Base-by-base conservation (phyloP, 176 grass and related monocot genomes). In the Avena eriantha region DNA sequence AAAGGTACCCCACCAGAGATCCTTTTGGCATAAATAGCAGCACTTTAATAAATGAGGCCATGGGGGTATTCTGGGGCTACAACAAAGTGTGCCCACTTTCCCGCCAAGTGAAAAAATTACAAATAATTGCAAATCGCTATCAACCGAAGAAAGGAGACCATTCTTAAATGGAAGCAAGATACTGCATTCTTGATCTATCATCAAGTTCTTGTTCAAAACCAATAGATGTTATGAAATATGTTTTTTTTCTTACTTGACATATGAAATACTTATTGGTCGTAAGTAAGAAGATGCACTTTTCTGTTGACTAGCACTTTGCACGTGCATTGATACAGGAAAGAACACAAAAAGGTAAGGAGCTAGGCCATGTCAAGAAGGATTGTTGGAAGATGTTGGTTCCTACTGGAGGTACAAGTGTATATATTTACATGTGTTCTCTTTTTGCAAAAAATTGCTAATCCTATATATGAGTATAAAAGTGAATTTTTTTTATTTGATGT, bases 141-240 rank as follows among this genome's bases (percentile, higher is more conserved):
- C 43, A 17, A 89, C 18, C 19, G 19, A 68, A 73, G 69, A 69
- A 59, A 35, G 33, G 65, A 69, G 19, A 10, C 51, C 24, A 76
- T 81, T 21, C 47, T 81, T 34, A 16, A 49, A 74, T 57, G 26
- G 34, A 59, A 83, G 34, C 16, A 80, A 75, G 13, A 67, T 74
- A 75, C 53, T 77, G 80, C 43, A 83, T 58, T 82, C 14, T 76
- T 68, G 48, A 39, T 39, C 36, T 39, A 80, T 74, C 45, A 29
- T 80, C 69, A 80, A 64, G 33, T 65, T 13, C 33, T 68, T 71
- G 67, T 61, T 81, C 45, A 57, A 82, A 69, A 54, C 39, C 18
- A 85, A 35, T 6, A 85, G 15, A 43, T 58, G 9, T 81, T 78
- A 29, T 69, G 50, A 83, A 64, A 83, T 69, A 79, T 54, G 17